Evolutionary conservation across 208 protist genomes (phyloP).

Genomic region (Tetramitus jugosus): DNA sequence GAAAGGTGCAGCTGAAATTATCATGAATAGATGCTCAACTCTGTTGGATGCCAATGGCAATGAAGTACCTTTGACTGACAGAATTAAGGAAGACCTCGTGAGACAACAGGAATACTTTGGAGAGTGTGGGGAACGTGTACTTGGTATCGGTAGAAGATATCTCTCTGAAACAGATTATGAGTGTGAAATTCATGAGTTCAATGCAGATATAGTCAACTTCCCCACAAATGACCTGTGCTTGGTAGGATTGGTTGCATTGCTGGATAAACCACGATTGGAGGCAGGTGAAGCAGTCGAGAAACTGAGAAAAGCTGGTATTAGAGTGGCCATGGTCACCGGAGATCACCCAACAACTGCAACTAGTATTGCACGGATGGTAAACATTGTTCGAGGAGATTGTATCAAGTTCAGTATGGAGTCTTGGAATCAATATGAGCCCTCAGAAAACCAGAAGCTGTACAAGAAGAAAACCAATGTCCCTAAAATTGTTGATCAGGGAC

Average conservation of each 20-base stretch:
- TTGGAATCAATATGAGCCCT: too few relatives aligned
- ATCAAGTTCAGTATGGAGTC: too few relatives aligned
- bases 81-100: background rate
- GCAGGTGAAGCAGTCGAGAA: conserved; percentile 50
- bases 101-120: background rate
- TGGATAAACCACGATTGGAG: conserved; percentile 66
- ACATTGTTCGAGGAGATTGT: conserved; percentile 9
- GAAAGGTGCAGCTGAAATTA: conserved; percentile 20
- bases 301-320: conserved; percentile 66
- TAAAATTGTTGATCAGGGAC: too few relatives aligned
- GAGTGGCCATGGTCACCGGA: conserved; percentile 86
- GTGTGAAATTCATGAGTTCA: background rate
- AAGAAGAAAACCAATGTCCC: too few relatives aligned
- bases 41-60: background rate
- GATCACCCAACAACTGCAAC: conserved; percentile 74
- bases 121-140: background rate
- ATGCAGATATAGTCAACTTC: conserved; percentile 21
- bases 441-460: too few relatives aligned
- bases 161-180: background rate
- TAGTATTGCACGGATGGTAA: conserved; percentile 68
- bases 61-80: background rate
- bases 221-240: conserved; percentile 34
- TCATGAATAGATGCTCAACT: conserved; percentile 33
- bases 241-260: conserved; percentile 56
- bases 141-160: background rate